Base-by-base conservation (phyloP, 73 alveolate genomes). In the Paramecium pentaurelia region DNA sequence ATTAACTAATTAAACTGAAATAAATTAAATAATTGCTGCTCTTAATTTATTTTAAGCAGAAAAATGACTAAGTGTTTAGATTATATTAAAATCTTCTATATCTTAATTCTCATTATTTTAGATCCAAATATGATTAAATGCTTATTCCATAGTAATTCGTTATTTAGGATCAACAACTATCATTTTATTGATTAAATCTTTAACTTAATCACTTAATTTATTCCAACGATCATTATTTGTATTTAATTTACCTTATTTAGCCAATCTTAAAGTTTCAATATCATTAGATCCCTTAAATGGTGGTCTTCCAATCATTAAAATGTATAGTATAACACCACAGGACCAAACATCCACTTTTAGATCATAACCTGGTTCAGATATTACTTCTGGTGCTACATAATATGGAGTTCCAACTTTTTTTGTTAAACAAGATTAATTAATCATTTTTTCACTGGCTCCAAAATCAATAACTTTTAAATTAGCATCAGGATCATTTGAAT, bases 391-490 rank as follows among this genome's bases (percentile, higher is more conserved):
- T 11, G 94, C 94, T 2, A 89, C 94, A 73, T 89, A 89, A 45
- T 71, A 89, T 42, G 94, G 94, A 6, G 94, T 89, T 34, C 94
- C 94, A 45, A 89, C 77, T 71, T 68, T 70, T 37, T 71, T 89
- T 27, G 94, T 89, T 10, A 89, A 54, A n/a, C 51, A 37, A 44
- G 71, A 47, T 42, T 70, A 3, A 25, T 89, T 77, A 71, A 71
- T 49, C 75, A 89, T 71, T 36, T 89, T 89, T 71, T 77, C 88
- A 27, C 92, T 71, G 25, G 98, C 95, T 2, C 99, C 99, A 70
- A 96, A 96, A 95, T 96, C 99, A 2, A 96, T 96, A 44, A 96
- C 86, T 86, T 95, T 96, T 45, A 95, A 87, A 86, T 94, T 95
- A 77, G 95, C 93, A 86, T 96, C 93, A 77, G 94, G 86, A 22